Percentiles rank a stretch among this genome's conserved stretches.
Conservation (phyloP, 75 land plant genomes). For the Picea sitchensis region DNA sequence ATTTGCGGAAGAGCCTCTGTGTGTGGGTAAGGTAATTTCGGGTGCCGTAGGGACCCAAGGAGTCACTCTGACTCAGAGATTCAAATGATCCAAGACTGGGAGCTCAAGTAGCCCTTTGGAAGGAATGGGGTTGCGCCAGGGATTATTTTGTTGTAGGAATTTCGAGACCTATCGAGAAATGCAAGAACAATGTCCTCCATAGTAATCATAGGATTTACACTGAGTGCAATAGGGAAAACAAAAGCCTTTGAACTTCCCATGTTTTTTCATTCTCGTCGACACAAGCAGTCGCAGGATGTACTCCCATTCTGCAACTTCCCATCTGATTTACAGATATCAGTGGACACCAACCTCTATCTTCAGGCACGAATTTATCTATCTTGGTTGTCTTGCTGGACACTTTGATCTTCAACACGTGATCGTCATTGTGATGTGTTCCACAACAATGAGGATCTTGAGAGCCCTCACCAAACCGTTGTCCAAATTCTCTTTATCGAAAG, state of each 20-base stretch:
- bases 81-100: too few relatives aligned
- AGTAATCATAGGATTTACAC: conserved; percentile 95
- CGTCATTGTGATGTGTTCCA: conserved; percentile 58
- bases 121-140: too few relatives aligned
- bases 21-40: too few relatives aligned
- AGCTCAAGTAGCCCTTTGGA: too few relatives aligned
- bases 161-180: conserved; percentile 44
- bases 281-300: conserved; percentile 46
- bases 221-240: conserved; percentile 71
- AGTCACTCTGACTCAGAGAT: too few relatives aligned
- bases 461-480: conserved; percentile 37
- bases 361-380: conserved; percentile 40
- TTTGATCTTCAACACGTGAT: conserved; percentile 39
- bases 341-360: conserved; percentile 30
- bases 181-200: conserved; percentile 74
- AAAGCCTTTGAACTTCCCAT: conserved; percentile 89
- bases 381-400: conserved; percentile 15
- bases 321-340: conserved; percentile 76
- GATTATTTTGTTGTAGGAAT: neutral
- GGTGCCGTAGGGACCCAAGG: too few relatives aligned
- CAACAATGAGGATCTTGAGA: conserved; percentile 60
- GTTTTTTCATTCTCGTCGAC: conserved; percentile 76
- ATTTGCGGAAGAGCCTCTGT: too few relatives aligned
- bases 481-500: too few relatives aligned
- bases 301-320: conserved; percentile 89